Percentiles rank a stretch among this genome's conserved stretches.
Conservation (phyloP, 768 basidiomycete genomes). For the Sporobolomyces pararoseus region DNA sequence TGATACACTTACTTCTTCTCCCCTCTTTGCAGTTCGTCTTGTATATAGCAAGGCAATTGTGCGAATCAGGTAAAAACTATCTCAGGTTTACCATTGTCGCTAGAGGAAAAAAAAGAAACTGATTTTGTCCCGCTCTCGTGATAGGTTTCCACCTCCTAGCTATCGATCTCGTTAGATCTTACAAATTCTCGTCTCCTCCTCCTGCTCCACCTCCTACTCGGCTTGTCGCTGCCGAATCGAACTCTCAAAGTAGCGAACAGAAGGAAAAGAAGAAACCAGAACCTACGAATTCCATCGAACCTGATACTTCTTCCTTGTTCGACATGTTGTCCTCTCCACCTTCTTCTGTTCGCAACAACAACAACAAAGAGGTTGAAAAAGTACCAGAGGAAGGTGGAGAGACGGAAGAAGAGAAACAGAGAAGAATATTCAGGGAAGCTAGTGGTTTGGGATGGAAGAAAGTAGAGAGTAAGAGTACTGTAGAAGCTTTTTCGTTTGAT, state of each 20-base stretch:
- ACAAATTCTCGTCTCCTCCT: constrained; percentile 18
- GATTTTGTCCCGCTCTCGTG: too few species aligned
- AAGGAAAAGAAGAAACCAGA: neutral
- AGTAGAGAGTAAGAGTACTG: constrained; percentile 30
- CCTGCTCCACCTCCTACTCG: neutral
- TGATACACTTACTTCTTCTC: neutral
- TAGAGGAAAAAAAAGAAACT: too few species aligned
- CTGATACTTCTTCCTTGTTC: neutral
- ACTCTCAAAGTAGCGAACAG: too few species aligned
- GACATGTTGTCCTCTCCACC: neutral
- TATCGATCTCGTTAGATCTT: constrained; percentile 64
- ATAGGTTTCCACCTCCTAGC: constrained; percentile 95
- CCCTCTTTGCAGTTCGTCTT: constrained; percentile 62
- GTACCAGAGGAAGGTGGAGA: neutral
- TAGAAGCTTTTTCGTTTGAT: constrained; percentile 34
- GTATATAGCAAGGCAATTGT: constrained; percentile 62
- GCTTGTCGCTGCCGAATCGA: too few species aligned
- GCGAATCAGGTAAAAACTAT: constrained; percentile 8
- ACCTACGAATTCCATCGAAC: constrained; percentile 4
- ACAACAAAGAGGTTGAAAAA: neutral
- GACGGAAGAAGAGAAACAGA: constrained; percentile 21
- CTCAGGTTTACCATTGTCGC: too few species aligned
- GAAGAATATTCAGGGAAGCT: constrained; percentile 23
- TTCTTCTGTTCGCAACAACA: neutral
- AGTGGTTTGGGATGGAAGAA: constrained; percentile 21